A percentile compares a stretch with the other conserved stretches of the same genome.
Conservation (phyloP, 2,329 filamentous ascomycete species). For the Ophiostoma sp. region DNA sequence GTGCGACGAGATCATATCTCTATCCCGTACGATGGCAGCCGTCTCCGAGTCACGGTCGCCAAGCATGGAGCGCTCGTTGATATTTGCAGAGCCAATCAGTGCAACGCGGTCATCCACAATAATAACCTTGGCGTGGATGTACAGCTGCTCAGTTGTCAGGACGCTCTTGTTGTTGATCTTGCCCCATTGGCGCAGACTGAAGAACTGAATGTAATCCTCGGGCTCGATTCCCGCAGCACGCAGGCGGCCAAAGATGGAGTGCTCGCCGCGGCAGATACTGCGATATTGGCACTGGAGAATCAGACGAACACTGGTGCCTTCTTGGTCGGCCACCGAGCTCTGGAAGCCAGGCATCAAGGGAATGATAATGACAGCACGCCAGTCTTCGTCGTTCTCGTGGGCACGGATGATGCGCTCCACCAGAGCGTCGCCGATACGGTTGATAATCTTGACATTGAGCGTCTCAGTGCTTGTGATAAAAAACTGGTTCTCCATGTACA, state of each 20-base stretch:
- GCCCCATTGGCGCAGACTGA: constrained; percentile 86
- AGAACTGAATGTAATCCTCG: constrained; percentile 94
- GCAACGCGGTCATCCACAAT: constrained; percentile 89
- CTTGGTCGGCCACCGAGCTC: constrained; percentile 88
- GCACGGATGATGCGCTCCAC: constrained; percentile 88
- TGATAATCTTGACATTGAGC: constrained; percentile 80
- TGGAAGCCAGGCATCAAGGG: constrained; percentile 98
- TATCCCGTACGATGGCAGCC: constrained; percentile 84
- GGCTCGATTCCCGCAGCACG: constrained; percentile 78
- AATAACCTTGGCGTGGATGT: constrained; percentile 97
- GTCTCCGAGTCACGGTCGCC: constrained; percentile 88
- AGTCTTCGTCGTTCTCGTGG: constrained; percentile 75
- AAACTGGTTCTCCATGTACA: constrained; percentile 99
- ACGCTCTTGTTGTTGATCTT: constrained; percentile 76
- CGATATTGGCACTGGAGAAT: constrained; percentile 97
- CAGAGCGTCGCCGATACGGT: constrained; percentile 88
- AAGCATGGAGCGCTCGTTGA: constrained; percentile 95
- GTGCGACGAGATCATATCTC: constrained; percentile 82
- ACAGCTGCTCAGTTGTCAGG: constrained; percentile 90
- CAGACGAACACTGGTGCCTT: constrained; percentile 86
- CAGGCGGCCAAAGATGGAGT: constrained; percentile 85
- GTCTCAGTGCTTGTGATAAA: constrained; percentile 92
- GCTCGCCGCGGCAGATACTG: constrained; percentile 88
- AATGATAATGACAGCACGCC: constrained; percentile 85
- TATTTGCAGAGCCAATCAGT: constrained; percentile 95